Conservation (phyloP, 768 basidiomycete species). For the Leccinum broughii region DNA sequence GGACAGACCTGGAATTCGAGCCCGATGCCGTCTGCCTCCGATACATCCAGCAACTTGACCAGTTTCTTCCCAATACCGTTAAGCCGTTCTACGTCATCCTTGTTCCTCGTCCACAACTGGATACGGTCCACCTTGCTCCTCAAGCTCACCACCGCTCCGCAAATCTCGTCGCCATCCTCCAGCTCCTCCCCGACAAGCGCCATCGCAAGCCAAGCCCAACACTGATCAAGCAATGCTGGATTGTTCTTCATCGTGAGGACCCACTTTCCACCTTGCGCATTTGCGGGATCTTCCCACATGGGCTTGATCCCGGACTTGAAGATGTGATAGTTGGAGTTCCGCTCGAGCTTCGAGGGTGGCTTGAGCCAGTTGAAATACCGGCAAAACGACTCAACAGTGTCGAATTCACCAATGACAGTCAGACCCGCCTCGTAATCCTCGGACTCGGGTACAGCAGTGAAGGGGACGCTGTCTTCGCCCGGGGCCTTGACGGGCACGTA, state of each 20-base stretch:
- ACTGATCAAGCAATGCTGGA: constrained; percentile 74
- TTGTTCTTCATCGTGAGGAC: constrained; percentile 90
- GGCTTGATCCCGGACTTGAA: constrained; percentile 95
- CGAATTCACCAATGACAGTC: constrained; percentile 84
- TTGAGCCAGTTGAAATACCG: constrained; percentile 95
- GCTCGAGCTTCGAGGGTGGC: constrained; percentile 83
- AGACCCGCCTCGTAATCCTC: constrained; percentile 83
- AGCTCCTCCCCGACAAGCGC: constrained; percentile 74
- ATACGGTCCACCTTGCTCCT: constrained; percentile 87
- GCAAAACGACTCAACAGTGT: constrained; percentile 88
- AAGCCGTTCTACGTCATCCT: constrained; percentile 82
- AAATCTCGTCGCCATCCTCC: constrained; percentile 71
- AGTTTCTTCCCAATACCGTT: constrained; percentile 85
- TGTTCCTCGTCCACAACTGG: constrained; percentile 86
- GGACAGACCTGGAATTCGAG: constrained; percentile 83
- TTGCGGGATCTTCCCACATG: constrained; percentile 97
- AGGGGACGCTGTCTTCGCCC: constrained; percentile 31
- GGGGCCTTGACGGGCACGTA: constrained; percentile 11
- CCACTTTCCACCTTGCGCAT: constrained; percentile 93
- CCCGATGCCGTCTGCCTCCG: constrained; percentile 80
- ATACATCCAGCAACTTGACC: constrained; percentile 79
- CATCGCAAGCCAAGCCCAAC: constrained; percentile 91
- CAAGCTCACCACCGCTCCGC: constrained; percentile 84
- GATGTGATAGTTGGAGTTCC: constrained; percentile 91
- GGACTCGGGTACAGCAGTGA: constrained; percentile 56